Evolutionary conservation across 805 yeast species (phyloP).

Genomic region (Ascoidea tarda): DNA sequence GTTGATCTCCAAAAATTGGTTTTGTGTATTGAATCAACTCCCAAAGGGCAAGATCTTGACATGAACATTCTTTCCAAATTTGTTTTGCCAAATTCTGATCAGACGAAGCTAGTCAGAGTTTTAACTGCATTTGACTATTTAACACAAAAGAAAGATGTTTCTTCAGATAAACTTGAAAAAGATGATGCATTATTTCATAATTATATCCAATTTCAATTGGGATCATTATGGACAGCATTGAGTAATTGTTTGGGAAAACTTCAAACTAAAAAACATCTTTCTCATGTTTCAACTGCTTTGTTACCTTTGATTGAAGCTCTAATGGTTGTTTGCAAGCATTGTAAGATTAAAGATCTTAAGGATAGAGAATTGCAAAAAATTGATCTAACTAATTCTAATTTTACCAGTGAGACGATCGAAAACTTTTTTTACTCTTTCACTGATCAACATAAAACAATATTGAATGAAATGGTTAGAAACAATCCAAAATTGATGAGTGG

Average conservation of each 20-base stretch:
- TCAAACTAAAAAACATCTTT: slow-evolving; percentile 41
- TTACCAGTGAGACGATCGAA: slow-evolving; percentile 63
- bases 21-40: slow-evolving; percentile 24
- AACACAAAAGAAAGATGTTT: neutral
- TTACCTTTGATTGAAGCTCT: slow-evolving; percentile 82
- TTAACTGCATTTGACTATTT: slow-evolving; percentile 81
- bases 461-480: slow-evolving; percentile 82
- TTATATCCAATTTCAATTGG: slow-evolving; percentile 56
- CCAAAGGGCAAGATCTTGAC: slow-evolving; percentile 30
- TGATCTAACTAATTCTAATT: slow-evolving; percentile 51
- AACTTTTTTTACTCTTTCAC: slow-evolving; percentile 75
- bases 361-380: slow-evolving; percentile 41
- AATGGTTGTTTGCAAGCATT: slow-evolving; percentile 93
- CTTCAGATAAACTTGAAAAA: slow-evolving; percentile 26
- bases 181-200: slow-evolving; percentile 25
- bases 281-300: slow-evolving; percentile 63
- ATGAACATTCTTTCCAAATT: slow-evolving; percentile 48
- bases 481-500: slow-evolving; percentile 94
- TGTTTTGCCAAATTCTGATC: slow-evolving; percentile 72
- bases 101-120: slow-evolving; percentile 74
- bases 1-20: slow-evolving; percentile 38
- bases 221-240: slow-evolving; percentile 73
- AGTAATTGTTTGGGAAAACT: slow-evolving; percentile 56
- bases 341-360: slow-evolving; percentile 44
- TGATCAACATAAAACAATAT: slow-evolving; percentile 71